phyloP scores from a whole-genome alignment of 1,284 basidiomycete species.

The Fistulinella staudtii region DNA sequence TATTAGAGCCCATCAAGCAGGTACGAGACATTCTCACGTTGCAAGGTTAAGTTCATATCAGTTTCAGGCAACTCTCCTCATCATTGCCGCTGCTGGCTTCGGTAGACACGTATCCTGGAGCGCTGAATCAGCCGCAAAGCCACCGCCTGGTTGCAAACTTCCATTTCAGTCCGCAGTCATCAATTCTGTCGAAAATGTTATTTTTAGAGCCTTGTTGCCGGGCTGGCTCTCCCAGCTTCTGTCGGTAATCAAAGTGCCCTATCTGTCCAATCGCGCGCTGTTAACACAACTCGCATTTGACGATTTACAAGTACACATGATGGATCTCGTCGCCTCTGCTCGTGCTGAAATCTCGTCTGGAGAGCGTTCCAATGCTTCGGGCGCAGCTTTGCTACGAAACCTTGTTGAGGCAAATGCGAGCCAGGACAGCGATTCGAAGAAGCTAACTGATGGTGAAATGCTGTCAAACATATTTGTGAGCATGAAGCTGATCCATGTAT shows the following conservation, averaged over 20 bases:
- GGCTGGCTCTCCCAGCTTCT: slow-evolving; percentile 32
- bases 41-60: not conserved
- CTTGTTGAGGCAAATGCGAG: slow-evolving; percentile 45
- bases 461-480: slow-evolving; percentile 45
- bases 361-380: slow-evolving; percentile 26
- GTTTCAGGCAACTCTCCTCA: slow-evolving; percentile 36
- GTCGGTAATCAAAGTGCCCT: slow-evolving; percentile 32
- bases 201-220: slow-evolving; percentile 33
- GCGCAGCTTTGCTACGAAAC: slow-evolving; percentile 39
- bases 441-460: slow-evolving; percentile 41
- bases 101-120: slow-evolving; percentile 36
- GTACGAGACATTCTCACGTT: slow-evolving; percentile 12
- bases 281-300: slow-evolving; percentile 32
- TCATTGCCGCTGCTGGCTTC: slow-evolving; percentile 42
- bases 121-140: slow-evolving; percentile 23
- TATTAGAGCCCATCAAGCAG: slow-evolving; percentile 31
- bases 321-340: slow-evolving; percentile 37
- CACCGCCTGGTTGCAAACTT: slow-evolving; percentile 33
- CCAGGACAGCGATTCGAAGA: slow-evolving; percentile 28
- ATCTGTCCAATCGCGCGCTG: slow-evolving; percentile 30
- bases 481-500: not conserved
- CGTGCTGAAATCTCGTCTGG: slow-evolving; percentile 30
- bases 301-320: slow-evolving; percentile 37
- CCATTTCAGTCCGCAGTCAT: slow-evolving; percentile 36
- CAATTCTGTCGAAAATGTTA: slow-evolving; percentile 26